Evolutionary conservation across 2,329 filamentous ascomycete genomes (phyloP).

Genomic region (Aspergillus tanneri): DNA sequence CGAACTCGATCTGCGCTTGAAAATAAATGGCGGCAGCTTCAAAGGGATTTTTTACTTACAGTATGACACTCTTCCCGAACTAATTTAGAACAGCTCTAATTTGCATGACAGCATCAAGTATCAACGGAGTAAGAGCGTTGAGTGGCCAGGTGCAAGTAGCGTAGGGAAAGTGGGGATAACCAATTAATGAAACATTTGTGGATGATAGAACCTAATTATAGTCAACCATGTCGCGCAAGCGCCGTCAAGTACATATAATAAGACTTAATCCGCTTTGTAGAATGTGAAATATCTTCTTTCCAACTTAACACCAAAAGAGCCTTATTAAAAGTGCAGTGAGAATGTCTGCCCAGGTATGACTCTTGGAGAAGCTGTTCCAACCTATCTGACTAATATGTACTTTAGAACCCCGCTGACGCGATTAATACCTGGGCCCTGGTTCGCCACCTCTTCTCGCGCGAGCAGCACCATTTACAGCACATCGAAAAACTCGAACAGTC

Average conservation of each 20-base stretch:
- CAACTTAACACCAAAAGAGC: no score
- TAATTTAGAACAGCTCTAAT: neutral
- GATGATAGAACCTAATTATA: no score
- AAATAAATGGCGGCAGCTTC: constrained; percentile 1
- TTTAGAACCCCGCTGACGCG: neutral
- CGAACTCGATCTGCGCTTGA: neutral
- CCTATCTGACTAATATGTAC: neutral
- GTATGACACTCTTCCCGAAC: neutral
- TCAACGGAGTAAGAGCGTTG: no score
- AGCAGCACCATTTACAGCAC: constrained; percentile 7
- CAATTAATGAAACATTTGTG: no score
- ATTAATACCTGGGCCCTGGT: constrained; percentile 7
- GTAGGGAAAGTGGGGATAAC: no score
- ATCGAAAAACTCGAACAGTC: constrained; percentile 9
- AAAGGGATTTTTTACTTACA: neutral
- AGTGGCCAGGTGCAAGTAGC: no score
- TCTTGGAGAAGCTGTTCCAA: no score
- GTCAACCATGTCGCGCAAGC: no score
- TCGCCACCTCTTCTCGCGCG: constrained; percentile 4
- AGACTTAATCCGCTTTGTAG: no score
- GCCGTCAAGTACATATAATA: no score
- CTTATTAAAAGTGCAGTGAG: neutral
- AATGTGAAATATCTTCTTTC: no score
- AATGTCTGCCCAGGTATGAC: neutral
- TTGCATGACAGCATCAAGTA: neutral